phyloP scores from a whole-genome alignment of 2,329 filamentous ascomycete species.

The Fonsecaea pedrosoi region DNA sequence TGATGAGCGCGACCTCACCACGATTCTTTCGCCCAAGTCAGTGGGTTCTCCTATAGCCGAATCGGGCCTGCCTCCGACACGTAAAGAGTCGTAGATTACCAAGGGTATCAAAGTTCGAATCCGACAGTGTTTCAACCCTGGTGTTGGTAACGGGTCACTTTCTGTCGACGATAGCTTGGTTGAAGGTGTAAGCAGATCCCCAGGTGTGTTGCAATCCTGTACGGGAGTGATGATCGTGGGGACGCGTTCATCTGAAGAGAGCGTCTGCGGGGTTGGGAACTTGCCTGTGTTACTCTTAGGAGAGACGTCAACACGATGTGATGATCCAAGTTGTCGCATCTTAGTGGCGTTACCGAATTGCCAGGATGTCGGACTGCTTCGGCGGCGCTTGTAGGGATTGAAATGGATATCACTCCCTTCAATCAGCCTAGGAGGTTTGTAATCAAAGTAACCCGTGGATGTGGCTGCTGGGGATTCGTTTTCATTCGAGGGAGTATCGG shows the following conservation, averaged over 20 bases:
- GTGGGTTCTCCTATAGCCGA: constrained; percentile 54
- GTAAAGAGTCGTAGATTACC: constrained; percentile 56
- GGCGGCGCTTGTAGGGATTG: constrained; percentile 54
- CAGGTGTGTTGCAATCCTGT: constrained; percentile 23
- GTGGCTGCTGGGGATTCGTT: constrained; percentile 45
- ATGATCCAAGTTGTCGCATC: constrained; percentile 47
- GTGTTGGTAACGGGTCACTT: constrained; percentile 40
- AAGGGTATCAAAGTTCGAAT: constrained; percentile 54
- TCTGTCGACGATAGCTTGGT: constrained; percentile 31
- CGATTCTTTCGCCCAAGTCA: constrained; percentile 53
- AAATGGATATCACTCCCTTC: constrained; percentile 53
- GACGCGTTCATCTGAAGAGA: constrained; percentile 23
- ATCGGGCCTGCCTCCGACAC: constrained; percentile 56
- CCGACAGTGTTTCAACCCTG: constrained; percentile 53
- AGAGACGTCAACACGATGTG: constrained; percentile 48
- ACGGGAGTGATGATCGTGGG: constrained; percentile 29
- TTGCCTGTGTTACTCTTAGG: constrained; percentile 31
- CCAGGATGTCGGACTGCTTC: constrained; percentile 50
- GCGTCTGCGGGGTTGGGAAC: constrained; percentile 14
- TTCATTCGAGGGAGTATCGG: constrained; percentile 63
- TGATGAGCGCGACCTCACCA: constrained; percentile 52
- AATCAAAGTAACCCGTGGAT: constrained; percentile 43
- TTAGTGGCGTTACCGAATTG: constrained; percentile 46
- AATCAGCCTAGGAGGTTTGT: constrained; percentile 50
- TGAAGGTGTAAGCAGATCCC: constrained; percentile 29